These are phyloP conservation scores for Chalaropsis ovoidea DNA, from an alignment of 2,329 filamentous ascomycete species.

Conservation along the genomic window DNA sequence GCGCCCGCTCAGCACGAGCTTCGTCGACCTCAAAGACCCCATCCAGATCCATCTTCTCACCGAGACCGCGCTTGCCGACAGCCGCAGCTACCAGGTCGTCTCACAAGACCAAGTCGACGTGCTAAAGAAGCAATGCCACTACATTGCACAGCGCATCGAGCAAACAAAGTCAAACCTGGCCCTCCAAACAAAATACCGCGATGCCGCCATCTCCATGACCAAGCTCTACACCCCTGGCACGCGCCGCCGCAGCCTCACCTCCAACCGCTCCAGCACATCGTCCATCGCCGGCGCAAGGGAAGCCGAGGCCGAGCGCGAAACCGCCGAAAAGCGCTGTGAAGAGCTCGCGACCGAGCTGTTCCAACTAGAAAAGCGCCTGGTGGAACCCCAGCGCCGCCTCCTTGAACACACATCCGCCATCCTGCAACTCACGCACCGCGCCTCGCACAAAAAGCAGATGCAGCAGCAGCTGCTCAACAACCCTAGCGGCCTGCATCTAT, in stretches of 20 bases:
- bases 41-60: conserved; percentile 86
- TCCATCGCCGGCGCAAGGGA: conserved; percentile 40
- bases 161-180: conserved; percentile 71
- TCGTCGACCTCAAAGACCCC: conserved; percentile 55
- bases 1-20: conserved; percentile 45
- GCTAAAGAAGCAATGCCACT: conserved; percentile 75
- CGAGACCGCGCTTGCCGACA: conserved; percentile 85
- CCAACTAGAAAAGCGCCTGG: conserved; percentile 63
- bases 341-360: conserved; percentile 73
- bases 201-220: conserved; percentile 79
- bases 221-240: conserved; percentile 62
- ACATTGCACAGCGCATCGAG: conserved; percentile 66
- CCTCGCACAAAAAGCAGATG: conserved; percentile 46
- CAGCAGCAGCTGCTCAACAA: conserved; percentile 31
- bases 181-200: conserved; percentile 86
- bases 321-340: conserved; percentile 72
- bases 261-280: conserved; percentile 40
- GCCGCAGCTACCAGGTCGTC: conserved; percentile 71
- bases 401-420: conserved; percentile 89
- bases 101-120: conserved; percentile 85
- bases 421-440: conserved; percentile 77
- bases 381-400: conserved; percentile 64
- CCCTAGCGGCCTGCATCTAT: conserved; percentile 31
- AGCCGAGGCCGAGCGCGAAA: conserved; percentile 63
- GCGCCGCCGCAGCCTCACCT: conserved; percentile 42